Evolutionary conservation across 768 basidiomycete genomes (phyloP).

Genomic region (Suillus alpinus): DNA sequence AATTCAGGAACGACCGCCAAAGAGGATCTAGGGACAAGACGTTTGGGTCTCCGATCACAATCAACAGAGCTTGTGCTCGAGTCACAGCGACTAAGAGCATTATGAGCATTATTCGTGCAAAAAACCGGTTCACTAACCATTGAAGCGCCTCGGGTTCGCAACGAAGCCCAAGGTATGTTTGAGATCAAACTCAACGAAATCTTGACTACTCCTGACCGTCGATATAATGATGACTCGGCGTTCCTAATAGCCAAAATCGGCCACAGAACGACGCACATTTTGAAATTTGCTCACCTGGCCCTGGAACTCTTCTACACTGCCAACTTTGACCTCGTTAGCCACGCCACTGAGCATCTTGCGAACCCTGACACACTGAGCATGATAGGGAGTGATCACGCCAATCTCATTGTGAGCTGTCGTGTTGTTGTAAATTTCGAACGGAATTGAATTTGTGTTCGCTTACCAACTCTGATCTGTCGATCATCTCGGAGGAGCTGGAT

Average conservation of each 20-base stretch:
- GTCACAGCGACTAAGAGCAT: conserved; percentile 52
- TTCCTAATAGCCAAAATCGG: conserved; percentile 22
- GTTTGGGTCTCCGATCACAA: conserved; percentile 57
- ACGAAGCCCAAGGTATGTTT: conserved; percentile 35
- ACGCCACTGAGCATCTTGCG: conserved; percentile 33
- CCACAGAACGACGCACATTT: not conserved
- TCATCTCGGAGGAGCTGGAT: conserved; percentile 31
- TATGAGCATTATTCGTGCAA: not conserved
- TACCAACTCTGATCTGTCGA: conserved; percentile 41
- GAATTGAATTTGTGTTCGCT: conserved; percentile 11
- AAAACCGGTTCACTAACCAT: conserved; percentile 27
- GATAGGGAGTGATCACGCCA: conserved; percentile 62
- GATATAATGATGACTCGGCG: conserved; percentile 39
- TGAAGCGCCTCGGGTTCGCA: conserved; percentile 34
- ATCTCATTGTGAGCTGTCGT: conserved; percentile 48
- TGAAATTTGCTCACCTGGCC: conserved; percentile 43
- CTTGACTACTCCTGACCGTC: conserved; percentile 35
- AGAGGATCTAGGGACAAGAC: conserved; percentile 61
- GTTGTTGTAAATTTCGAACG: conserved; percentile 3
- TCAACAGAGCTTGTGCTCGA: conserved; percentile 55
- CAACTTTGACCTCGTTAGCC: conserved; percentile 48
- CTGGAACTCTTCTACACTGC: conserved; percentile 67
- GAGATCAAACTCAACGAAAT: conserved; percentile 27
- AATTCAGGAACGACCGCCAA: conserved; percentile 61
- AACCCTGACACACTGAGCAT: conserved; percentile 55